These are phyloP conservation scores for Herpetomonas samuelpessoai DNA, from an alignment of 208 protist species.

Conservation along the genomic window DNA sequence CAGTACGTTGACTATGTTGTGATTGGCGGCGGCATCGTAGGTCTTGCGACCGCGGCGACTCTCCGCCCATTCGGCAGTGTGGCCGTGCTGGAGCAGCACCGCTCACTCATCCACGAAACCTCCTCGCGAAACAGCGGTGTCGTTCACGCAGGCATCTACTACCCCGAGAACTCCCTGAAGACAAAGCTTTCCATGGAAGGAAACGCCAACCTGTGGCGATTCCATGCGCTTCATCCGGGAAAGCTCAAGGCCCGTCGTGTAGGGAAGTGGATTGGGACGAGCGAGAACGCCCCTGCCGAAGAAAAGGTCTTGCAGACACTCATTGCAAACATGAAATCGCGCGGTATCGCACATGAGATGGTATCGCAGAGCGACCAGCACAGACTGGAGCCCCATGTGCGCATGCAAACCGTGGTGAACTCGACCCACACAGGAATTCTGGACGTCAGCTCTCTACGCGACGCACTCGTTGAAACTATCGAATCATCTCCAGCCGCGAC, in stretches of 20 bases:
- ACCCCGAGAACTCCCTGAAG: slow-evolving; percentile 36
- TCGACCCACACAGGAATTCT: slow-evolving; percentile 45
- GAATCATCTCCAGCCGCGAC: no score
- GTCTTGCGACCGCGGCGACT: slow-evolving; percentile 33
- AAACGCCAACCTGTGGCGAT: slow-evolving; percentile 41
- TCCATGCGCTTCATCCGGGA: slow-evolving; percentile 21
- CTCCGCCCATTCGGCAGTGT: slow-evolving; percentile 29
- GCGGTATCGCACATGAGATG: slow-evolving; percentile 22
- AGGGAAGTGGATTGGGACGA: slow-evolving; percentile 54
- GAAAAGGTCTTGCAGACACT: slow-evolving; percentile 12
- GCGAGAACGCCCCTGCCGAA: slow-evolving; percentile 15
- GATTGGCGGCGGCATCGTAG: slow-evolving; percentile 32
- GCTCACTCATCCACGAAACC: slow-evolving; percentile 32
- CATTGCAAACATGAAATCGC: slow-evolving; percentile 27
- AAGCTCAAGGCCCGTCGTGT: slow-evolving; percentile 16
- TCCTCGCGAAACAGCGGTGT: slow-evolving; percentile 44
- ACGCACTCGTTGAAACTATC: slow-evolving; percentile 16
- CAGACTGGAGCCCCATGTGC: slow-evolving; percentile 31
- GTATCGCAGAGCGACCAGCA: slow-evolving; percentile 12
- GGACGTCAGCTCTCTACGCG: slow-evolving; percentile 26
- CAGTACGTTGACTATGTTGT: slow-evolving; percentile 26
- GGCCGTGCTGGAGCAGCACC: slow-evolving; percentile 29
- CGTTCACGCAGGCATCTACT: slow-evolving; percentile 55
- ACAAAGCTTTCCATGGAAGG: slow-evolving; percentile 33
- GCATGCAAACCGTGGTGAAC: slow-evolving; percentile 30